Evolutionary conservation across 345 rosid genomes (phyloP), one percentile per base, ranked within the genome.

Genomic region (Populus simonii): DNA sequence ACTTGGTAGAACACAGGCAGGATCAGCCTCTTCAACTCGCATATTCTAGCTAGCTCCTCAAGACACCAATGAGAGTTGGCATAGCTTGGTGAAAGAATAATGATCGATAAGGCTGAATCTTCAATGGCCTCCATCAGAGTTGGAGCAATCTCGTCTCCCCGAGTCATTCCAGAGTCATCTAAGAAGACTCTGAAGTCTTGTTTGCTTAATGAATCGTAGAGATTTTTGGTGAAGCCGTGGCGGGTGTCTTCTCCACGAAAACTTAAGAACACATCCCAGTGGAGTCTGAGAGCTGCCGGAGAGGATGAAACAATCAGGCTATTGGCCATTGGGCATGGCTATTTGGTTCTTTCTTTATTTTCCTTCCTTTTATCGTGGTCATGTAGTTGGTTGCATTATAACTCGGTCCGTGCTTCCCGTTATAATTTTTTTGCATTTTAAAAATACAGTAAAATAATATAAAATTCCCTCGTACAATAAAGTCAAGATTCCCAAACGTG

Each of bases 211-310:
- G 70, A 62, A 20, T 15, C 17, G 74, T 82, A 76, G 80, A 90
- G 82, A 7, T 36, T 25, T 57, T 8, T 33, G 5, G 88, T 81
- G 82, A 90, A 39, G 74, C 49, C 76, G 3, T 36, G 6, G 63
- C 93, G 86, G 17, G 89, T 88, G 79, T 90, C 93, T 70, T 78
- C 87, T 22, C 91, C 89, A 25, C 89, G 81, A 81, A 90, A 90
- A 27, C 92, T 90, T 16, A 90, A 79, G 79, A 90, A 89, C 6
- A 87, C 88, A 83, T 90, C 90, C 79, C 76, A 90, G 8, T 68
- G 74, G 75, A 81, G 85, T 71, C 92, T 83, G 7, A 73, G 75
- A 38, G 84, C 80, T 35, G 80, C 84, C 57, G 77, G 86, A 53
- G 72, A 3, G 3, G 62, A 12, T 27, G 77, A 53, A 53, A 57